Percentiles rank a stretch among this genome's conserved stretches.
phyloP scores from a whole-genome alignment of 2,329 filamentous ascomycete genomes.

The Cryoendolithus antarcticus region DNA sequence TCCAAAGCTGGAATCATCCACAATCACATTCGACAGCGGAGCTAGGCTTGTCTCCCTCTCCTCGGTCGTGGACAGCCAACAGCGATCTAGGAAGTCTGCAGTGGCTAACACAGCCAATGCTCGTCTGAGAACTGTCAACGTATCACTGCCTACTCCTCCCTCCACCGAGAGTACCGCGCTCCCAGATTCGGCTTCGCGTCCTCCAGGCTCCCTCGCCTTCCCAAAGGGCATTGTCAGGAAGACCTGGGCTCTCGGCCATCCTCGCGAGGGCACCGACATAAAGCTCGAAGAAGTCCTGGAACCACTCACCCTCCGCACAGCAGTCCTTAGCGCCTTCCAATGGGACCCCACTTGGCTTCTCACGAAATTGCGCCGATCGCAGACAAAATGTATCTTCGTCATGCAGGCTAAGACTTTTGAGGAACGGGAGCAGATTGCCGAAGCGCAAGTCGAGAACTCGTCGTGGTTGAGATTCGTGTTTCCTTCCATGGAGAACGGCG shows the following conservation, averaged over 20 bases:
- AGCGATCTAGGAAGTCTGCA: slow-evolving; percentile 12
- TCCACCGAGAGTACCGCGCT: not conserved
- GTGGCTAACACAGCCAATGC: slow-evolving; percentile 13
- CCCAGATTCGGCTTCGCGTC: not conserved
- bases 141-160: not conserved
- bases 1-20: slow-evolving; percentile 13
- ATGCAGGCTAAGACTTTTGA: slow-evolving; percentile 44
- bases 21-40: slow-evolving; percentile 10
- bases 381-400: slow-evolving; percentile 41
- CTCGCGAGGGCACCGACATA: slow-evolving; percentile 57
- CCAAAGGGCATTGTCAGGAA: slow-evolving; percentile 60
- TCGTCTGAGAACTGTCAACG: slow-evolving; percentile 3
- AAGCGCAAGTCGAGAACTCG: slow-evolving; percentile 18
- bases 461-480: slow-evolving; percentile 56
- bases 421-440: slow-evolving; percentile 20
- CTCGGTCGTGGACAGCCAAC: slow-evolving; percentile 11
- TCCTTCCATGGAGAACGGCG: slow-evolving; percentile 60
- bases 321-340: slow-evolving; percentile 75
- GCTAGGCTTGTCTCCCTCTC: slow-evolving; percentile 16
- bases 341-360: slow-evolving; percentile 75
- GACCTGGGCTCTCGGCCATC: slow-evolving; percentile 59
- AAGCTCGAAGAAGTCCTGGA: slow-evolving; percentile 81
- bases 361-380: slow-evolving; percentile 39
- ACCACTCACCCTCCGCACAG: slow-evolving; percentile 56
- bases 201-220: slow-evolving; percentile 28